A percentile compares a stretch with the other conserved stretches of the same genome.
phyloP scores from a whole-genome alignment of 140 eudicot genomes.

The Cichorium intybus region DNA sequence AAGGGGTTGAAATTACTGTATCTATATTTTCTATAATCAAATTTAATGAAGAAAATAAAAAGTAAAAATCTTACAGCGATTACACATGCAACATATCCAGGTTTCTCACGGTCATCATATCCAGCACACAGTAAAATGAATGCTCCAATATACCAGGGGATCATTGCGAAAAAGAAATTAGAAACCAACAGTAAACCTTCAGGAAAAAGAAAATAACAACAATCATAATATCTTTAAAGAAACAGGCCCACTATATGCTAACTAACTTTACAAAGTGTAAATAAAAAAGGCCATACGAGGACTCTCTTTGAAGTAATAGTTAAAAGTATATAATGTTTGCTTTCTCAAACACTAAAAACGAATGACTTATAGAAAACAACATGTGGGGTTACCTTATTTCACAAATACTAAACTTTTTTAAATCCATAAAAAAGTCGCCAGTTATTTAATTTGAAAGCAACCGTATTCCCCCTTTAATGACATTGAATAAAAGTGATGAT shows the following conservation, averaged over 20 bases:
- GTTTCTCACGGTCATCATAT: slow-evolving; percentile 75
- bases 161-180: slow-evolving; percentile 75
- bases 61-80: slow-evolving; percentile 81
- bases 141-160: slow-evolving; percentile 92
- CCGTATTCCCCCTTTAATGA: slow-evolving; percentile 5
- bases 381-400: background rate
- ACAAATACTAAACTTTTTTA: background rate
- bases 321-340: background rate
- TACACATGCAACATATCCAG: slow-evolving; percentile 83
- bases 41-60: too few relatives aligned
- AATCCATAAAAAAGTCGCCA: slow-evolving; percentile 1
- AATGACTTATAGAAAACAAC: background rate
- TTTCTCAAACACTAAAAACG: background rate
- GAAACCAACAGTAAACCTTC: slow-evolving; percentile 88
- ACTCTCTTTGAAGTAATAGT: background rate
- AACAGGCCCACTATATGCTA: background rate
- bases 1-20: too few relatives aligned
- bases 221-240: slow-evolving; percentile 8
- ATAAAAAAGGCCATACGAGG: slow-evolving; percentile 1
- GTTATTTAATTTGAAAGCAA: slow-evolving; percentile 2
- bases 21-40: too few relatives aligned
- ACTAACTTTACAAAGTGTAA: background rate
- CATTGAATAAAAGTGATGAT: background rate
- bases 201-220: background rate
- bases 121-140: slow-evolving; percentile 64